Evolutionary conservation across 2,329 filamentous ascomycete genomes (phyloP), one percentile per base, ranked within the genome.

Genomic region (Magnaporthiopsis rhizophila): DNA sequence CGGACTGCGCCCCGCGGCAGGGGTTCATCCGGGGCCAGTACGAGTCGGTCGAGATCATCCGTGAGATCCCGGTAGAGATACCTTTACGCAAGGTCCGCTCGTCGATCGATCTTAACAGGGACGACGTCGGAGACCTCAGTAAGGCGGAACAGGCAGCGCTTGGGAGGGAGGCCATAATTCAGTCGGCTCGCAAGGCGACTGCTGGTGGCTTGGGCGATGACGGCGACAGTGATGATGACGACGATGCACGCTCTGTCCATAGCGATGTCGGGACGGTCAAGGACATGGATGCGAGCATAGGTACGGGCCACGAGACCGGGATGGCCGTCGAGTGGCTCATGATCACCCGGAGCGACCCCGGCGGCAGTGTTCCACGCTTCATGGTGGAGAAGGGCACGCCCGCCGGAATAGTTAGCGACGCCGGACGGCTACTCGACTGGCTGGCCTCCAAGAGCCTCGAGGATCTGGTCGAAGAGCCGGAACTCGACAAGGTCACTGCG

Each of bases 341-440:
- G 92, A 86, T 96, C 24, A 96, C 92, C 1, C 83, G 92, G 61
- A 94, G 90, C 73, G 92, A 97, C 70, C 92, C 92, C 3, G 92
- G 92, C 13, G 92, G 92, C 63, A 94, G 87, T 65, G 92, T 97
- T 24, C 92, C 92, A 1, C 84, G 90, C 18, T 96, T 95, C 76
- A 88, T 97, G 83, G 91, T 96, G n/a, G 92, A 96, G 71, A 87
- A 91, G 72, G 91, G 90, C 36, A 96, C 92, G 0, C 92, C 92
- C 0, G 86, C 83, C 13, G 90, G 90, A 50, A 95, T 97, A 69
- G 83, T 91, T 32, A 81, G 81, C 58, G 92, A 96, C 73, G 89
- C 92, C 0, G 83, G 83, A 63, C 95, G 93, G 74, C 96, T 96
- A 69, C 74, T 95, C 18, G 85, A 92, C 65, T 96, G 92, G 92